phyloP scores from a whole-genome alignment of 2,329 filamentous ascomycete genomes.

The Scopulariopsis brevicaulis region DNA sequence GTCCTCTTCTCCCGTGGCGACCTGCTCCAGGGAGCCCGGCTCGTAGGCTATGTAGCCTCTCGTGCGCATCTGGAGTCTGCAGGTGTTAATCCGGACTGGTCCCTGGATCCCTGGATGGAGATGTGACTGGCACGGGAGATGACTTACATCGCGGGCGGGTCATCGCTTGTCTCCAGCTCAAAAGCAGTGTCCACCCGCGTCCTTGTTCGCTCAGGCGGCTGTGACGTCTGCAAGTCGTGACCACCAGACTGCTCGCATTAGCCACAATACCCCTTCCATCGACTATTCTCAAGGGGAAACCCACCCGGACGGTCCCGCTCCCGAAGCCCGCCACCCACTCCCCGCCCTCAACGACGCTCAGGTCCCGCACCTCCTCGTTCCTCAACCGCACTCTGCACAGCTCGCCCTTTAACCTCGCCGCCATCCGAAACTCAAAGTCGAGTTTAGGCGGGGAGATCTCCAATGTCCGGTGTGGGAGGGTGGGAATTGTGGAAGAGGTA shows the following conservation, averaged over 20 bases:
- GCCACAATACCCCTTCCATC: not conserved
- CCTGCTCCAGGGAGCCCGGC: constrained; percentile 26
- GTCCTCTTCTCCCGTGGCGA: constrained; percentile 25
- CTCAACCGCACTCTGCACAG: not conserved
- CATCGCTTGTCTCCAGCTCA: constrained; percentile 34
- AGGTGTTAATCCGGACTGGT: not conserved
- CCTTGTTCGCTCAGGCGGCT: constrained; percentile 1
- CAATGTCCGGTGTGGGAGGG: constrained; percentile 27
- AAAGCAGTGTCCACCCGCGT: constrained; percentile 20
- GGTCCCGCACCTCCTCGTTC: constrained; percentile 22
- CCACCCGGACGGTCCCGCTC: constrained; percentile 32
- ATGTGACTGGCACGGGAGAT: not conserved
- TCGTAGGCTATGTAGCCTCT: constrained; percentile 34
- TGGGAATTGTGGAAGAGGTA: not conserved
- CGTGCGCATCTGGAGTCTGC: constrained; percentile 30
- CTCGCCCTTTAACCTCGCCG: constrained; percentile 18
- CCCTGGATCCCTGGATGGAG: not conserved
- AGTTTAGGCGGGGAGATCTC: constrained; percentile 32
- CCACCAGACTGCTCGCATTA: constrained; percentile 21
- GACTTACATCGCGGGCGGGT: constrained; percentile 30
- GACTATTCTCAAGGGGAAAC: constrained; percentile 13
- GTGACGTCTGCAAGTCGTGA: constrained; percentile 20
- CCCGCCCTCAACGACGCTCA: constrained; percentile 34
- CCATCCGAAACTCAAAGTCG: constrained; percentile 38
- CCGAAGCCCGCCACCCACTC: constrained; percentile 37